phyloP scores from a whole-genome alignment of 1,284 basidiomycete species.

The Cryptococcus depauperatus region DNA sequence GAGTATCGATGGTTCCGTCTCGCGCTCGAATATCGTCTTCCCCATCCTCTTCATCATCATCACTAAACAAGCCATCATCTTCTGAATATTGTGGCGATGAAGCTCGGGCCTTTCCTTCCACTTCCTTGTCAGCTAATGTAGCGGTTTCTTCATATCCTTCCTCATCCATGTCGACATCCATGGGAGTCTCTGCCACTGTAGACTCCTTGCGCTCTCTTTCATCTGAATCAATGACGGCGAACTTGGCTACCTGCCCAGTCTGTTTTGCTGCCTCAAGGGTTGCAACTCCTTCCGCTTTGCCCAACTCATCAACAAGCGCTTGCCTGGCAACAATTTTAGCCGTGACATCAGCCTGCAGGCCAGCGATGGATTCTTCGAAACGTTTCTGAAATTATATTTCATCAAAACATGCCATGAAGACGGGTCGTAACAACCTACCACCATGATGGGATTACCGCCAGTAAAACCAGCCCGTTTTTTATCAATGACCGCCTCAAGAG shows the following conservation, averaged over 20 bases:
- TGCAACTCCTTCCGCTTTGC: slow-evolving; percentile 9
- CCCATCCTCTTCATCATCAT: slow-evolving; percentile 19
- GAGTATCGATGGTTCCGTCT: slow-evolving; percentile 17
- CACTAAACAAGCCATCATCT: slow-evolving; percentile 15
- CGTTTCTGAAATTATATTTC: slow-evolving; percentile 68
- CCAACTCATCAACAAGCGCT: slow-evolving; percentile 46
- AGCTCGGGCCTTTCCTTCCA: not conserved
- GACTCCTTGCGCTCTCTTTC: slow-evolving; percentile 9
- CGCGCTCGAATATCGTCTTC: slow-evolving; percentile 23
- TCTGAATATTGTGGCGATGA: slow-evolving; percentile 13
- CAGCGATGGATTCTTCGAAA: slow-evolving; percentile 84
- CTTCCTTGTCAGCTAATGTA: slow-evolving; percentile 11
- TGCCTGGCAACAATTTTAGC: slow-evolving; percentile 61
- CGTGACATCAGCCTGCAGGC: slow-evolving; percentile 75
- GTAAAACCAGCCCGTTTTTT: slow-evolving; percentile 79
- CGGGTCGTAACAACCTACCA: slow-evolving; percentile 38
- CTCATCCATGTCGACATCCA: slow-evolving; percentile 35
- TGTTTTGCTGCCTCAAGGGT: not conserved
- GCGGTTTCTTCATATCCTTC: slow-evolving; percentile 41
- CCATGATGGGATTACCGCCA: slow-evolving; percentile 80
- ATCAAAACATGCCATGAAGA: not conserved
- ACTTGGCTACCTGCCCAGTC: not conserved
- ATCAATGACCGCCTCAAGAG: slow-evolving; percentile 77
- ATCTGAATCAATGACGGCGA: slow-evolving; percentile 27
- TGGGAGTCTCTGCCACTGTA: slow-evolving; percentile 41